Conservation (phyloP, 495 filamentous ascomycete genomes). For the Clavariopsis aquatica region DNA sequence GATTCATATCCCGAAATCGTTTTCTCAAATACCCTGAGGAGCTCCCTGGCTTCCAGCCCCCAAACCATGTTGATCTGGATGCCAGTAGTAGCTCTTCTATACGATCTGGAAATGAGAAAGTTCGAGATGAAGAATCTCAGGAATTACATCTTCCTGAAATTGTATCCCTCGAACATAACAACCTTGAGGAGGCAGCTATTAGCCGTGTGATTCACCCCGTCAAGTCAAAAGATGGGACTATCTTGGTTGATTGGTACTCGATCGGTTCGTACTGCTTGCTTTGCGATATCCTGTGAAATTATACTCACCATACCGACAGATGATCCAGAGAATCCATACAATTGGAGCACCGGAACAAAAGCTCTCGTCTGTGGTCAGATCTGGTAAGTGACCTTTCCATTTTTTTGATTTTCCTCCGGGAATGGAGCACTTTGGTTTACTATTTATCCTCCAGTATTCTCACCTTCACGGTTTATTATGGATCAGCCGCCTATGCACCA, state of each 20-base stretch:
- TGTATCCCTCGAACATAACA: background rate
- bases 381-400: background rate
- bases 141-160: background rate
- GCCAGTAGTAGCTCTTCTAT: background rate
- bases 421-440: background rate
- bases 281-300: background rate
- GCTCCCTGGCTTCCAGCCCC: background rate
- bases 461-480: conserved; percentile 38
- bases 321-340: conserved; percentile 6
- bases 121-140: background rate
- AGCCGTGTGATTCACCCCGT: conserved; percentile 5
- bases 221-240: background rate
- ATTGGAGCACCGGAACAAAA: background rate
- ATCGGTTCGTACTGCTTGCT: background rate
- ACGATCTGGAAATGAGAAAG: background rate
- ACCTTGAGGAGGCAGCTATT: background rate
- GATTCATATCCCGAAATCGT: background rate
- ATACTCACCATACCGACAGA: background rate
- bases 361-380: background rate
- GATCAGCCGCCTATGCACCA: conserved; percentile 30
- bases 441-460: conserved; percentile 37
- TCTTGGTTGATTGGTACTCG: conserved; percentile 12
- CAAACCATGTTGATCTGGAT: background rate
- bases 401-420: background rate
- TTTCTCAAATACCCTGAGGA: conserved; percentile 7